Percentiles rank a stretch among this genome's conserved stretches.
phyloP scores from a whole-genome alignment of 768 basidiomycete genomes.

The Royoungia palumana region DNA sequence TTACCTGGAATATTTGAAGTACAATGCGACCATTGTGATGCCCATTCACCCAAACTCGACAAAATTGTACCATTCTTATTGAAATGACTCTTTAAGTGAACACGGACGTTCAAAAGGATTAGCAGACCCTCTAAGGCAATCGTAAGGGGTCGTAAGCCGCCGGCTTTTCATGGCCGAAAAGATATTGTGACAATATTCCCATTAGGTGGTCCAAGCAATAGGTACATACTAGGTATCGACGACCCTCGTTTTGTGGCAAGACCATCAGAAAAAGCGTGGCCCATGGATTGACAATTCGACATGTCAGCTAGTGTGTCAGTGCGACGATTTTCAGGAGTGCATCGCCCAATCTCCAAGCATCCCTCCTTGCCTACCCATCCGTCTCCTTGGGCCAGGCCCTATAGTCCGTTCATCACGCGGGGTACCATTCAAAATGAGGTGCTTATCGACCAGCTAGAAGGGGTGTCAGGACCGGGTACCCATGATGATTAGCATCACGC shows the following conservation, averaged over 20 bases:
- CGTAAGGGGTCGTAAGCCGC: too few relatives aligned
- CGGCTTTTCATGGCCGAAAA: too few relatives aligned
- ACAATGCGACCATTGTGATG: too few relatives aligned
- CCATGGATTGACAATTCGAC: too few relatives aligned
- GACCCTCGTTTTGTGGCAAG: neutral
- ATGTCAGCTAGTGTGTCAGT: neutral
- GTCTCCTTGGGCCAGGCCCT: slow-evolving; percentile 46
- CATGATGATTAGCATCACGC: slow-evolving; percentile 28
- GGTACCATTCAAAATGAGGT: slow-evolving; percentile 55
- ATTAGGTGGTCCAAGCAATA: neutral
- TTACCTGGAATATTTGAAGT: too few relatives aligned
- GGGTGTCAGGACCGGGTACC: neutral
- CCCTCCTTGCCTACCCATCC: slow-evolving; percentile 47
- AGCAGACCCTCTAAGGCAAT: too few relatives aligned
- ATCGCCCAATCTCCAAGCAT: slow-evolving; percentile 54
- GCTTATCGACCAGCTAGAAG: slow-evolving; percentile 73
- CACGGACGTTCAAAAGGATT: too few relatives aligned
- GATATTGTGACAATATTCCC: too few relatives aligned
- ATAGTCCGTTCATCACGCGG: slow-evolving; percentile 50
- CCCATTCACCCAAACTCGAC: too few relatives aligned
- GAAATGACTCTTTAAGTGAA: too few relatives aligned
- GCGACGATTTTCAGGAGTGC: slow-evolving; percentile 34
- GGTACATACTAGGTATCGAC: neutral
- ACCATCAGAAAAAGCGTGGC: neutral
- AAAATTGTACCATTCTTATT: too few relatives aligned